Percentiles rank a stretch among this genome's conserved stretches.
phyloP scores from a whole-genome alignment of 2,329 filamentous ascomycete species.

The Venturia nashicola region DNA sequence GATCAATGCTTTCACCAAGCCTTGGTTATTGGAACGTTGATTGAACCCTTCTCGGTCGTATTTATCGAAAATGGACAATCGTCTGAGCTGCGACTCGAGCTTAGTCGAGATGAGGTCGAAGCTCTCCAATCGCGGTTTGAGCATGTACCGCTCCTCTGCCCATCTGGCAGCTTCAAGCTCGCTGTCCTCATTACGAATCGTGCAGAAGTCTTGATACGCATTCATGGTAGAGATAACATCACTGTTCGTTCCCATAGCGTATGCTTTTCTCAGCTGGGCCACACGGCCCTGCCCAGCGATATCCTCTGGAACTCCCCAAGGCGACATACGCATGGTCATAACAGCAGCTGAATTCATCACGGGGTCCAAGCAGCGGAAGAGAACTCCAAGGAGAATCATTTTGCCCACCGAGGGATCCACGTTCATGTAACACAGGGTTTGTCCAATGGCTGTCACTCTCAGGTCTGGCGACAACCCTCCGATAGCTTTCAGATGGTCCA shows the following conservation, averaged over 20 bases:
- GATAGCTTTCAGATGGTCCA: slow-evolving; percentile 29
- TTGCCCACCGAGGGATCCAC: slow-evolving; percentile 30
- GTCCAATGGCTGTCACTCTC: slow-evolving; percentile 33
- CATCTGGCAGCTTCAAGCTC: slow-evolving; percentile 5
- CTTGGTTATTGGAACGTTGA: slow-evolving; percentile 28
- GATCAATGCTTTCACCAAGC: slow-evolving; percentile 35
- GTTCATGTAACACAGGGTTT: slow-evolving; percentile 25
- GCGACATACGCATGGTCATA: slow-evolving; percentile 13
- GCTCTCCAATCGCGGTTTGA: slow-evolving; percentile 18
- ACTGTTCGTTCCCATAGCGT: slow-evolving; percentile 25
- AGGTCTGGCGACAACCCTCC: slow-evolving; percentile 32
- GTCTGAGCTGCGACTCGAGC: slow-evolving; percentile 12
- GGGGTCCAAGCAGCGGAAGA: slow-evolving; percentile 40
- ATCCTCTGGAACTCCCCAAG: slow-evolving; percentile 17
- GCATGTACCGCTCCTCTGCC: background rate
- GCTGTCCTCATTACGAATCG: slow-evolving; percentile 20
- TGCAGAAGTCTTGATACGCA: slow-evolving; percentile 29
- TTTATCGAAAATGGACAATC: slow-evolving; percentile 13
- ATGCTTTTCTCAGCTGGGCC: slow-evolving; percentile 13
- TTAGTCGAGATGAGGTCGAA: slow-evolving; percentile 23
- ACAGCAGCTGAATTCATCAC: slow-evolving; percentile 33
- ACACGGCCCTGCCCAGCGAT: slow-evolving; percentile 14
- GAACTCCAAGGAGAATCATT: slow-evolving; percentile 37
- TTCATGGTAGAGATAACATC: slow-evolving; percentile 35
- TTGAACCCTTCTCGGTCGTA: slow-evolving; percentile 25